Percentiles rank a stretch among this genome's conserved stretches.
Evolutionary conservation across 345 rosid genomes (phyloP).

Genomic region (Ceriops tagal): DNA sequence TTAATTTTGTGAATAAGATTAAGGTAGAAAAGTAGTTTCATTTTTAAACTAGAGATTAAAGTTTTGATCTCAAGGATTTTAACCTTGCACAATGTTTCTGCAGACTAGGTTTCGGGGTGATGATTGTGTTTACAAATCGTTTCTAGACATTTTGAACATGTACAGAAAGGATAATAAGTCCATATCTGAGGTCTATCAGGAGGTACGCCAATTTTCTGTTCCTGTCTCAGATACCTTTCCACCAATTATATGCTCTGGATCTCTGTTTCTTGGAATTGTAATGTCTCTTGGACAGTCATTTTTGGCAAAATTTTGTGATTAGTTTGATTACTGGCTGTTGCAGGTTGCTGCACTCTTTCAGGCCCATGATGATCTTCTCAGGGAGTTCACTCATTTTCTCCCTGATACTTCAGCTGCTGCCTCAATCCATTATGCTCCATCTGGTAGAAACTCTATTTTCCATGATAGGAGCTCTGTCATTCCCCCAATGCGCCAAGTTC

Average conservation of each 20-base stretch:
- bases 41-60: background rate
- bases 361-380: slow-evolving; percentile 84
- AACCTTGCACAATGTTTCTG: slow-evolving; percentile 15
- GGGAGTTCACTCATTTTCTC: slow-evolving; percentile 85
- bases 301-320: slow-evolving; percentile 3
- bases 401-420: slow-evolving; percentile 78
- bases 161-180: slow-evolving; percentile 36
- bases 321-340: slow-evolving; percentile 15
- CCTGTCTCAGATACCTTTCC: slow-evolving; percentile 5
- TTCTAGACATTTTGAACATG: slow-evolving; percentile 35
- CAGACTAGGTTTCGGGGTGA: slow-evolving; percentile 39
- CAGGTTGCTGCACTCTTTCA: slow-evolving; percentile 86
- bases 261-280: background rate
- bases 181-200: slow-evolving; percentile 32
- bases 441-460: slow-evolving; percentile 50
- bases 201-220: slow-evolving; percentile 23
- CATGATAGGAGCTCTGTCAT: slow-evolving; percentile 64
- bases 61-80: background rate
- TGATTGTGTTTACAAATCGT: slow-evolving; percentile 27
- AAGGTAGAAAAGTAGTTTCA: slow-evolving; percentile 18
- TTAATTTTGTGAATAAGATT: slow-evolving; percentile 35
- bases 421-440: slow-evolving; percentile 37
- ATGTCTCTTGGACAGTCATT: slow-evolving; percentile 1
- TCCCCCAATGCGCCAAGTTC: slow-evolving; percentile 50
- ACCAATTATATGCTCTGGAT: background rate